These are phyloP conservation scores for Eimeria necatrix DNA, from an alignment of 169 alveolate species.

Conservation along the genomic window DNA sequence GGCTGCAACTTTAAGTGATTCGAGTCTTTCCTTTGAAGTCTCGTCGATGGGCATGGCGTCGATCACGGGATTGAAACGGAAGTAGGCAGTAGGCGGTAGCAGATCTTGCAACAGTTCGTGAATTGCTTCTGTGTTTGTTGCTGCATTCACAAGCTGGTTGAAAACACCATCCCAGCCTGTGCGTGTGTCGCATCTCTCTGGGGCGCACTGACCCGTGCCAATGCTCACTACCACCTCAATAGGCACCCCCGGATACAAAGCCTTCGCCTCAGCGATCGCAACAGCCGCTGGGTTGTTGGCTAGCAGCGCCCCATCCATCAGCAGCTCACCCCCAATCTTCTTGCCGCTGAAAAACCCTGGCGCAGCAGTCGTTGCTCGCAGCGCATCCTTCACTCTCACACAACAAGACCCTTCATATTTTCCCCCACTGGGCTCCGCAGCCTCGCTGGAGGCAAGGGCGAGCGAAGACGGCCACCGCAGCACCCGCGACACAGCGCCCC, in stretches of 20 bases:
- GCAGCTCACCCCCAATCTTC: conserved; percentile 85
- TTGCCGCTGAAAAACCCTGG: conserved; percentile 90
- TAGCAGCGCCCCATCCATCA: conserved; percentile 92
- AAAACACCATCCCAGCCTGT: conserved; percentile 87
- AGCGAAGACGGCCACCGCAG: not conserved
- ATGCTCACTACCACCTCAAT: conserved; percentile 89
- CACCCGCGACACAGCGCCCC: not conserved
- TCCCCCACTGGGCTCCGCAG: conserved; percentile 27
- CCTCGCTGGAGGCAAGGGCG: not conserved
- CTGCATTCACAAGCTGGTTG: conserved; percentile 85
- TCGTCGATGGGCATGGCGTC: conserved; percentile 85
- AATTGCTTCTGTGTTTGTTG: conserved; percentile 87
- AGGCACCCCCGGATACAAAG: conserved; percentile 88
- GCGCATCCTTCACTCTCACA: conserved; percentile 85
- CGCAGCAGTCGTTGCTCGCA: conserved; percentile 94
- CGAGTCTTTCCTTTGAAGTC: conserved; percentile 83
- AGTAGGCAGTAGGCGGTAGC: conserved; percentile 82
- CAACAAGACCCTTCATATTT: conserved; percentile 84
- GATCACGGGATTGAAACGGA: conserved; percentile 87
- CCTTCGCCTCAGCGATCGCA: conserved; percentile 90
- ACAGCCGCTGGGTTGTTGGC: conserved; percentile 92
- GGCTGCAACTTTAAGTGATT: conserved; percentile 82
- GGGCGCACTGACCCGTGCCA: conserved; percentile 89
- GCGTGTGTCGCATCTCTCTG: conserved; percentile 73
- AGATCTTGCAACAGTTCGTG: conserved; percentile 84